A percentile compares a stretch with the other conserved stretches of the same genome.
Conservation (phyloP, 2,329 filamentous ascomycete species). For the Trichoderma aggressivum region DNA sequence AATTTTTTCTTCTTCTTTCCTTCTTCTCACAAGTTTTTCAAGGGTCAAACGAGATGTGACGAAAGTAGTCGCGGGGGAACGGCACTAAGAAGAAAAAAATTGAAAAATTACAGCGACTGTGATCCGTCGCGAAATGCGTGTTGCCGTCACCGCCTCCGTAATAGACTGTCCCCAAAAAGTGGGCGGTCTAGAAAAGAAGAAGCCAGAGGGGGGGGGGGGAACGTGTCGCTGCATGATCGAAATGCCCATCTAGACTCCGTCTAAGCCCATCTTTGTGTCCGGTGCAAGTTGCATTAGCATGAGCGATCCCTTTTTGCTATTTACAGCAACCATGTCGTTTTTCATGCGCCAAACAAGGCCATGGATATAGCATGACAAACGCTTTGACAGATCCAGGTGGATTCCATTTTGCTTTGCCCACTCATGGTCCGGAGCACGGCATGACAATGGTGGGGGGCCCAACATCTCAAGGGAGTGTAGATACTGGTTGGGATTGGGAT, state of each 20-base stretch:
- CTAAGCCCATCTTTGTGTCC: neutral
- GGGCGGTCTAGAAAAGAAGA: neutral
- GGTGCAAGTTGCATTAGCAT: conserved; percentile 13
- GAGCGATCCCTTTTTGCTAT: conserved; percentile 6
- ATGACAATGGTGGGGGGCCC: neutral
- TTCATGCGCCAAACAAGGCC: neutral
- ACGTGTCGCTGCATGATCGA: neutral
- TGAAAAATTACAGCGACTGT: neutral
- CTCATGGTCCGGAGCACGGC: neutral
- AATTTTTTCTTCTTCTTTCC: neutral
- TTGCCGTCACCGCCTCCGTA: conserved; percentile 13
- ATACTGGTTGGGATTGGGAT: no score
- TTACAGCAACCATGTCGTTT: conserved; percentile 2
- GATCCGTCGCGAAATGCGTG: neutral
- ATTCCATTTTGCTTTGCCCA: neutral
- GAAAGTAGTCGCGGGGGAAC: neutral
- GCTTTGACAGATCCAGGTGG: conserved; percentile 7
- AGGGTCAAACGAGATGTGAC: neutral
- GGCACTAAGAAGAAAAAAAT: neutral
- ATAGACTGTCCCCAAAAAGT: neutral
- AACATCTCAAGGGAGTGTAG: neutral
- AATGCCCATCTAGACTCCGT: neutral
- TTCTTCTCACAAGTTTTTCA: neutral
- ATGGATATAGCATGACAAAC: neutral
- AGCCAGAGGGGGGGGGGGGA: neutral